Conservation (phyloP, 2,329 filamentous ascomycete genomes). For the Fusarium sublunatum region DNA sequence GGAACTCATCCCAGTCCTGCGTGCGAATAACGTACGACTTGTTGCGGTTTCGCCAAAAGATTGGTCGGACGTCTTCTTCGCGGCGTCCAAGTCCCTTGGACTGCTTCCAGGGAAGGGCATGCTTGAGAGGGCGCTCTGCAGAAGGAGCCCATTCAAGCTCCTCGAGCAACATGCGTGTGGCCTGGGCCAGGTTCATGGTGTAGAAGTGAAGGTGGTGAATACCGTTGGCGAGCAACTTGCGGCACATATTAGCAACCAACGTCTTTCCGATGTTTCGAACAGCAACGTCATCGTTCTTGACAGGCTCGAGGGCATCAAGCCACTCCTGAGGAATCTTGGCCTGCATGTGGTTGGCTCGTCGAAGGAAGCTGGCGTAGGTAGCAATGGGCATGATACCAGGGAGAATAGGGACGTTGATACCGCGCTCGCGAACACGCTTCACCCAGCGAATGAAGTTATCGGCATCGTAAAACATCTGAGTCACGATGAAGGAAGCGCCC, state of each 20-base stretch:
- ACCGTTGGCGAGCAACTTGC: conserved; percentile 82
- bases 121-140: conserved; percentile 80
- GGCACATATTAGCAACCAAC: conserved; percentile 90
- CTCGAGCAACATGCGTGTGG: conserved; percentile 92
- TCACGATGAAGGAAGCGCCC: conserved; percentile 92
- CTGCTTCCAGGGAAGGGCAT: conserved; percentile 95
- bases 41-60: conserved; percentile 98
- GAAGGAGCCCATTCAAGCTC: conserved; percentile 86
- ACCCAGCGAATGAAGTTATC: conserved; percentile 96
- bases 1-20: conserved; percentile 99
- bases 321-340: conserved; percentile 84
- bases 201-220: conserved; percentile 96
- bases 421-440: conserved; percentile 82
- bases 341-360: conserved; percentile 91
- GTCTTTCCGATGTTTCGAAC: conserved; percentile 90
- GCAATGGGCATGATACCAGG: conserved; percentile 91
- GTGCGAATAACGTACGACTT: conserved; percentile 95
- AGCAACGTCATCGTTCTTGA: conserved; percentile 96
- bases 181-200: conserved; percentile 98
- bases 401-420: conserved; percentile 85
- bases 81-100: conserved; percentile 89
- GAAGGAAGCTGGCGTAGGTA: conserved; percentile 91
- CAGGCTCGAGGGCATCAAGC: conserved; percentile 84
- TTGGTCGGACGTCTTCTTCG: conserved; percentile 94
- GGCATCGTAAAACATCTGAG: conserved; percentile 99